These are phyloP conservation scores for Yarrowia sp. DNA, from an alignment of 805 yeast species.

Conservation along the genomic window DNA sequence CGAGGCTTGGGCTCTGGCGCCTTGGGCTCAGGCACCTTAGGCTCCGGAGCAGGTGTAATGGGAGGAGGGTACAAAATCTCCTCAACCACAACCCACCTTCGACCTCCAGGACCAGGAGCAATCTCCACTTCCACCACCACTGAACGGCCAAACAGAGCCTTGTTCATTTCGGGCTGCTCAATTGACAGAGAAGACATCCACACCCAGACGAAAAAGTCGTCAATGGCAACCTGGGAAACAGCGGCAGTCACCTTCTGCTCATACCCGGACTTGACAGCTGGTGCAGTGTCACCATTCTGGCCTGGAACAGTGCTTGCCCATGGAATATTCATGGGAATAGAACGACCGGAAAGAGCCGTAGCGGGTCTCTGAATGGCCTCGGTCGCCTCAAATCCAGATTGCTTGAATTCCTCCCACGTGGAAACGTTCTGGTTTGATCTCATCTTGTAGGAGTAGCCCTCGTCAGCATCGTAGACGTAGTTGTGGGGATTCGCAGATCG, in stretches of 20 bases:
- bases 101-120: conserved; percentile 53
- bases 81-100: conserved; percentile 37
- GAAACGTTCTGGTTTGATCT: background rate
- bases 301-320: conserved; percentile 17
- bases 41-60: background rate
- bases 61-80: conserved; percentile 33
- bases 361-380: background rate
- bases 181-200: conserved; percentile 77
- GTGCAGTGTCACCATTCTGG: conserved; percentile 19
- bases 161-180: conserved; percentile 64
- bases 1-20: background rate
- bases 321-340: conserved; percentile 22
- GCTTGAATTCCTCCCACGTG: conserved; percentile 13
- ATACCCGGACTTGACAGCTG: conserved; percentile 14
- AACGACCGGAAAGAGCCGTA: background rate
- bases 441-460: conserved; percentile 9
- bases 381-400: background rate
- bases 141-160: conserved; percentile 73
- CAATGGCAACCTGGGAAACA: conserved; percentile 66
- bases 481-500: conserved; percentile 33
- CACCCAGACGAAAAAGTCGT: conserved; percentile 88
- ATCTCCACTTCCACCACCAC: conserved; percentile 77
- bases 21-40: background rate
- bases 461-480: conserved; percentile 35
- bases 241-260: conserved; percentile 38